These are phyloP conservation scores for Funneliformis geosporum DNA, from an alignment of 192 early-diverging fungal genomes.

Conservation along the genomic window DNA sequence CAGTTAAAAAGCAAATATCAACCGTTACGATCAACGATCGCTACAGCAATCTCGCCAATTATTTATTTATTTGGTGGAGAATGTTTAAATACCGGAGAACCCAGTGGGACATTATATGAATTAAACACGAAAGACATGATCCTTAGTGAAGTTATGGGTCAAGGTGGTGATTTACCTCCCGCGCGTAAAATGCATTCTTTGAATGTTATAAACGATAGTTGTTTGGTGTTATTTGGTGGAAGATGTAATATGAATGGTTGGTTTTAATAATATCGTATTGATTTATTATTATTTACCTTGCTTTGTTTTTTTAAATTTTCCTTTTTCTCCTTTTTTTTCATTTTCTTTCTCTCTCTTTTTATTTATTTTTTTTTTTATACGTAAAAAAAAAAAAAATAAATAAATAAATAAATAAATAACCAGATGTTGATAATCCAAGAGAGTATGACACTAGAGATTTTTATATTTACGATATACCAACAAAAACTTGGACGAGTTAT, in stretches of 20 bases:
- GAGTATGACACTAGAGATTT: slow-evolving; percentile 20
- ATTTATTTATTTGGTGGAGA: slow-evolving; percentile 24
- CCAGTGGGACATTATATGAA: background rate
- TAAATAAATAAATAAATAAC: background rate
- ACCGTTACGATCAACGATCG: background rate
- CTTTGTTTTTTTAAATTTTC: background rate
- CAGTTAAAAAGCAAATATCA: background rate
- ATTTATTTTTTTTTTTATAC: background rate
- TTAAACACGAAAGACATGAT: slow-evolving; percentile 1
- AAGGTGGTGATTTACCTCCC: background rate
- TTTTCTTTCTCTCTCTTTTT: no score
- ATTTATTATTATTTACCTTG: background rate
- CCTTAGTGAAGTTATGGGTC: background rate
- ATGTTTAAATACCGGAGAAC: background rate
- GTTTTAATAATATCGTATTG: no score
- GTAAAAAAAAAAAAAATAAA: background rate
- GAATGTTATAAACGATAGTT: background rate
- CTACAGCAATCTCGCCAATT: background rate
- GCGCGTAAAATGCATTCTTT: background rate
- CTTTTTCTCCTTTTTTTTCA: background rate
- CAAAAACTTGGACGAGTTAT: background rate
- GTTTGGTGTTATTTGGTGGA: slow-evolving; percentile 13
- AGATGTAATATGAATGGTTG: background rate
- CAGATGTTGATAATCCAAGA: background rate
- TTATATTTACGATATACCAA: slow-evolving; percentile 4